phyloP scores from a whole-genome alignment of 352 stramenopile genomes.

The Phytophthora sojae region DNA sequence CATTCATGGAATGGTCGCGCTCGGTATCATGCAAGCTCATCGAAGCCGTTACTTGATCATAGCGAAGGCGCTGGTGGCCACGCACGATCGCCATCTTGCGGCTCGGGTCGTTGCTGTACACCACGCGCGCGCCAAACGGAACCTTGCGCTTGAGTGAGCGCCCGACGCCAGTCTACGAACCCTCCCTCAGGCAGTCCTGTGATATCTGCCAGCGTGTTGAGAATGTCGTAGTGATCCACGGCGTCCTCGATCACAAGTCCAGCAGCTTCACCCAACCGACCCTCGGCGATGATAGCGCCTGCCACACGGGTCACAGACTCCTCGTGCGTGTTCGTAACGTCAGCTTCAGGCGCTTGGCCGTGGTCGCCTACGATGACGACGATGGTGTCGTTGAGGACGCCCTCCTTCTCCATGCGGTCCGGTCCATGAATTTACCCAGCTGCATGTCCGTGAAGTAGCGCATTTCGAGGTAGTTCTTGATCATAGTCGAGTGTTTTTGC shows the following conservation, averaged over 20 bases:
- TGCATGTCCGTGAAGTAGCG: constrained; percentile 61
- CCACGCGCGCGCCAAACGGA: constrained; percentile 29
- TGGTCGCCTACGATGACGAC: constrained; percentile 64
- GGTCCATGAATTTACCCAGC: constrained; percentile 62
- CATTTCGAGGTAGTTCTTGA: constrained; percentile 66
- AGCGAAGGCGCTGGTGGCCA: constrained; percentile 54
- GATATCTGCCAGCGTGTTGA: constrained; percentile 72
- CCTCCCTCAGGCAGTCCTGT: constrained; percentile 52
- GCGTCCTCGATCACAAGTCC: constrained; percentile 50
- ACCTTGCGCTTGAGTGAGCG: constrained; percentile 58
- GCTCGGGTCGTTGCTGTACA: constrained; percentile 64
- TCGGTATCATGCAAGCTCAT: constrained; percentile 54
- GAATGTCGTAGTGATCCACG: constrained; percentile 56
- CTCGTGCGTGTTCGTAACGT: constrained; percentile 51
- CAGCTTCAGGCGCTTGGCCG: constrained; percentile 56
- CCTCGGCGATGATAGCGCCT: constrained; percentile 54
- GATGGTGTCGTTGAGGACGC: constrained; percentile 65
- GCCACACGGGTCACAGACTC: constrained; percentile 50
- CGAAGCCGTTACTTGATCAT: constrained; percentile 41
- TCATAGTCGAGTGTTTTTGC: constrained; percentile 36
- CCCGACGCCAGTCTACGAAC: constrained; percentile 61
- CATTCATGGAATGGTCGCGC: constrained; percentile 37
- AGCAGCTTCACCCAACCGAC: constrained; percentile 41
- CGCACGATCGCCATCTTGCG: constrained; percentile 55
- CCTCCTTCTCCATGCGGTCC: constrained; percentile 46